phyloP scores from a whole-genome alignment of 2,329 filamentous ascomycete genomes.

The Scedosporium aurantiacum region DNA sequence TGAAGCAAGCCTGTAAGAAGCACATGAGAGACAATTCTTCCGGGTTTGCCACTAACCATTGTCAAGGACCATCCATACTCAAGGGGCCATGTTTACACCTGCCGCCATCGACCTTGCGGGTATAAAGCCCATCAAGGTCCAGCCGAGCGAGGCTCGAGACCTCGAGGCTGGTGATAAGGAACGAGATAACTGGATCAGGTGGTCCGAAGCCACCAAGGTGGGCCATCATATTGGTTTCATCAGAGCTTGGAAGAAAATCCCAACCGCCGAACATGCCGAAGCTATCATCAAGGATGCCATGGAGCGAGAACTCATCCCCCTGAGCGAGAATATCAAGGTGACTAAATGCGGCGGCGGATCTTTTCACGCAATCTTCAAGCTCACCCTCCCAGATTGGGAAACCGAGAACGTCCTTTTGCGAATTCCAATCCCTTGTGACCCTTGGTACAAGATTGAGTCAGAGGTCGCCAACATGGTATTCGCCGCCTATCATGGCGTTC shows the following conservation, averaged over 20 bases:
- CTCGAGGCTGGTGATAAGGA: too few relatives aligned
- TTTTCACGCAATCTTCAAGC: not conserved
- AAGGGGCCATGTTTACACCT: too few relatives aligned
- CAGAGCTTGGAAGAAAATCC: not conserved
- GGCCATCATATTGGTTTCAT: not conserved
- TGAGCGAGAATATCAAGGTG: not conserved
- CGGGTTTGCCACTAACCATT: too few relatives aligned
- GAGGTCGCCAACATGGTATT: slow-evolving; percentile 12
- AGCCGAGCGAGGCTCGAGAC: too few relatives aligned
- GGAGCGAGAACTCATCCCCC: not conserved
- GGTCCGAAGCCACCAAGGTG: too few relatives aligned
- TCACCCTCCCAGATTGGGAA: not conserved
- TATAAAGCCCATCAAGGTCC: too few relatives aligned
- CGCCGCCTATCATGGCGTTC: not conserved
- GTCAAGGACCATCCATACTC: too few relatives aligned
- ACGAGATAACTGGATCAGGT: too few relatives aligned
- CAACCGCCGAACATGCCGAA: not conserved
- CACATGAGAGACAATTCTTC: too few relatives aligned
- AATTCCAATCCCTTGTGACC: slow-evolving; percentile 8
- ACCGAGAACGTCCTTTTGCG: slow-evolving; percentile 7
- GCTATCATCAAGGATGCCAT: not conserved
- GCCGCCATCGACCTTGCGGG: too few relatives aligned
- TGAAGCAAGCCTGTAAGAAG: too few relatives aligned
- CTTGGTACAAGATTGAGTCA: slow-evolving; percentile 7
- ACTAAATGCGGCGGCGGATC: slow-evolving; percentile 9